A percentile compares a stretch with the other conserved stretches of the same genome.
Conservation (phyloP, 140 eudicot genomes). For the Flaveria floridana region DNA sequence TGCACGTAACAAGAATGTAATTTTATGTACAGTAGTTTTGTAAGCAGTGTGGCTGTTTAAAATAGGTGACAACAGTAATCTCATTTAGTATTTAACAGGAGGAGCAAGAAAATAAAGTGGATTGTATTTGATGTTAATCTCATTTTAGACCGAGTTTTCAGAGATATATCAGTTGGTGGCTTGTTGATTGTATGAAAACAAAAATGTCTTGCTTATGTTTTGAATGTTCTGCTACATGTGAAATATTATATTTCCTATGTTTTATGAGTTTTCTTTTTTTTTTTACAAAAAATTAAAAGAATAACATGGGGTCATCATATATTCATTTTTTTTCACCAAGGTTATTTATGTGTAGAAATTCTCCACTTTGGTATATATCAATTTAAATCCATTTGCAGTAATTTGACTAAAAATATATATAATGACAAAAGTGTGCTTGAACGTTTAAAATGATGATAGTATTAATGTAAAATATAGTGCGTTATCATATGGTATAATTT, state of each 20-base stretch:
- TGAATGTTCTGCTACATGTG: constrained; percentile 7
- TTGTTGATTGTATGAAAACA: constrained; percentile 12
- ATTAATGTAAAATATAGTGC: too few species aligned
- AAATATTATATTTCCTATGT: neutral
- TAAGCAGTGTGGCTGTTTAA: constrained; percentile 35
- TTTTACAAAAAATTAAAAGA: too few species aligned
- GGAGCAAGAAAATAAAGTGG: constrained; percentile 40
- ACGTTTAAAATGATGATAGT: too few species aligned
- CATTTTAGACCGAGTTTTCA: constrained; percentile 18
- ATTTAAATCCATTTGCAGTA: too few species aligned
- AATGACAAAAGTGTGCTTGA: too few species aligned
- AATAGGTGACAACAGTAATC: constrained; percentile 33
- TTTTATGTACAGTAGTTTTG: constrained; percentile 40
- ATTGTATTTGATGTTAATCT: constrained; percentile 27
- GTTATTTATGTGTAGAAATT: too few species aligned
- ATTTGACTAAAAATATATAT: too few species aligned
- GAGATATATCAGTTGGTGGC: neutral
- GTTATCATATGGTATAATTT: too few species aligned
- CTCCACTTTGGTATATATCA: too few species aligned
- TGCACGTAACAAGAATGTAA: constrained; percentile 28
- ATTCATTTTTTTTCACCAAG: too few species aligned
- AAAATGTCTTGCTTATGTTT: too few species aligned
- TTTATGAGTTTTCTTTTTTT: neutral
- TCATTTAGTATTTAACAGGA: constrained; percentile 32
- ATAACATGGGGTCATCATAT: too few species aligned